These are phyloP conservation scores for Clonostachys chloroleuca DNA, from an alignment of 2,329 filamentous ascomycete genomes.

Conservation along the genomic window DNA sequence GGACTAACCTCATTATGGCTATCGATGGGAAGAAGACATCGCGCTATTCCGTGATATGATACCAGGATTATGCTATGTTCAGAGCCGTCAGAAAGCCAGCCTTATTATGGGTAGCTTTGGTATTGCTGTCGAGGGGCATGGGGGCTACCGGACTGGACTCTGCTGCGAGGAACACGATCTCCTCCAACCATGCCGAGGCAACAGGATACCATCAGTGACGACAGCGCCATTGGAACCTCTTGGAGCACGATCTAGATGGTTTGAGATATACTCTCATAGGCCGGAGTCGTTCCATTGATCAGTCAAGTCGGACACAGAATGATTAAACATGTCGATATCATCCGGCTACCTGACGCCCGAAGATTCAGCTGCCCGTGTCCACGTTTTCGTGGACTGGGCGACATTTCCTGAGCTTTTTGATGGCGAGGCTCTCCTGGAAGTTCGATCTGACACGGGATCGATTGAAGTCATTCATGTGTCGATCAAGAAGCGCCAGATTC, in stretches of 20 bases:
- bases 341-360: slow-evolving; percentile 19
- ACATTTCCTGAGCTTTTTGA: slow-evolving; percentile 21
- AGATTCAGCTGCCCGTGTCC: slow-evolving; percentile 27
- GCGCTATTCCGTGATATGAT: slow-evolving; percentile 52
- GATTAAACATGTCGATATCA: slow-evolving; percentile 17
- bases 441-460: slow-evolving; percentile 1
- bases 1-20: slow-evolving; percentile 42
- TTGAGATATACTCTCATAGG: slow-evolving; percentile 41
- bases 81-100: slow-evolving; percentile 39
- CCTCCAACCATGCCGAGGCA: slow-evolving; percentile 32
- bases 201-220: slow-evolving; percentile 19
- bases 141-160: slow-evolving; percentile 43
- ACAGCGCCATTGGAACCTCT: slow-evolving; percentile 21
- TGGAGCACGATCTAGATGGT: slow-evolving; percentile 19
- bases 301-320: slow-evolving; percentile 2
- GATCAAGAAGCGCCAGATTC: slow-evolving; percentile 3
- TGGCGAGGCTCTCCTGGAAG: slow-evolving; percentile 3
- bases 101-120: slow-evolving; percentile 59
- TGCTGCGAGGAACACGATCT: slow-evolving; percentile 51
- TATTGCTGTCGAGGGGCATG: slow-evolving; percentile 59
- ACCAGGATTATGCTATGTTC: slow-evolving; percentile 47
- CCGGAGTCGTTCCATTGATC: slow-evolving; percentile 8
- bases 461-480: slow-evolving; percentile 6
- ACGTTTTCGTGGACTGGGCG: slow-evolving; percentile 39
- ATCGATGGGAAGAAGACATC: slow-evolving; percentile 43